phyloP scores from a whole-genome alignment of 805 yeast genomes.

The Candida chauliodis region DNA sequence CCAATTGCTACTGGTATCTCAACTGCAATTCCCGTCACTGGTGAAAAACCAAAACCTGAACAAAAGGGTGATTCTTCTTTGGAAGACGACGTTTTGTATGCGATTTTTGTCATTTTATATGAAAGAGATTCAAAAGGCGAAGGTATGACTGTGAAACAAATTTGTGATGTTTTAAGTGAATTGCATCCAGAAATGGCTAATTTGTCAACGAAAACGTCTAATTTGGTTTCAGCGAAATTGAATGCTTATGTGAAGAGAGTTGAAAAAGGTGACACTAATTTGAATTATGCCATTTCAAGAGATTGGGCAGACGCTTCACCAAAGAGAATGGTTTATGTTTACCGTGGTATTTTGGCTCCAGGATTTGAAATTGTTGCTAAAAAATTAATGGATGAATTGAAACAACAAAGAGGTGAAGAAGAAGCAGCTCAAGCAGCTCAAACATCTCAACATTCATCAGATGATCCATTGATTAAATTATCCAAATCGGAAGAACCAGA shows the following conservation, averaged over 20 bases:
- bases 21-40: slow-evolving; percentile 77
- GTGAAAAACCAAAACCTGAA: slow-evolving; percentile 65
- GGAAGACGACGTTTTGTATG: slow-evolving; percentile 73
- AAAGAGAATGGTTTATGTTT: slow-evolving; percentile 83
- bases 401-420: slow-evolving; percentile 12
- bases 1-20: slow-evolving; percentile 71
- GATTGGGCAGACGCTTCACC: slow-evolving; percentile 93
- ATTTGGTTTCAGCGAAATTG: slow-evolving; percentile 75
- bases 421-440: slow-evolving; percentile 2
- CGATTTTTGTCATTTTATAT: slow-evolving; percentile 67
- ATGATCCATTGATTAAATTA: slow-evolving; percentile 2
- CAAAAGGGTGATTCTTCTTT: slow-evolving; percentile 55
- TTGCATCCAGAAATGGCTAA: slow-evolving; percentile 83
- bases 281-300: slow-evolving; percentile 72
- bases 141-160: slow-evolving; percentile 89
- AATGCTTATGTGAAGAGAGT: slow-evolving; percentile 84
- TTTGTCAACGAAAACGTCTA: slow-evolving; percentile 74
- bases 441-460: slow-evolving; percentile 1
- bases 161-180: slow-evolving; percentile 71
- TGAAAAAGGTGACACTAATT: slow-evolving; percentile 73
- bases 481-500: slow-evolving; percentile 8
- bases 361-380: slow-evolving; percentile 73
- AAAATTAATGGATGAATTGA: slow-evolving; percentile 49
- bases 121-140: slow-evolving; percentile 65
- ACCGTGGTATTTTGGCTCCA: slow-evolving; percentile 72